Evolutionary conservation across 192 early-diverging fungal species (phyloP).

Genomic region (Coemansia aciculifera): DNA sequence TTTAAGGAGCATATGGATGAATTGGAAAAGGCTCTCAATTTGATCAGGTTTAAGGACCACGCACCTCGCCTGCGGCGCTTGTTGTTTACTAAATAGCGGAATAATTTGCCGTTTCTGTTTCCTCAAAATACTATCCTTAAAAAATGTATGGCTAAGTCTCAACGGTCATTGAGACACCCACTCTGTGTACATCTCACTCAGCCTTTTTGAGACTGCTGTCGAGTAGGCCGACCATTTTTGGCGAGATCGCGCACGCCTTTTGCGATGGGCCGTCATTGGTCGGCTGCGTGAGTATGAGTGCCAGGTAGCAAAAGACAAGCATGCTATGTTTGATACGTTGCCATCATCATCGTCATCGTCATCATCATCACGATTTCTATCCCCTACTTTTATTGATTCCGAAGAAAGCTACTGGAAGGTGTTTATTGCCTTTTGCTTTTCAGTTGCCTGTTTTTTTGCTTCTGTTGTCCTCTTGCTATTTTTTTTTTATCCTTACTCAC

Average conservation of each 20-base stretch:
- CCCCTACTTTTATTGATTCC: too few species aligned
- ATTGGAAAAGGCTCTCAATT: background rate
- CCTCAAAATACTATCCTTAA: background rate
- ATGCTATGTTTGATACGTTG: slow-evolving; percentile 2
- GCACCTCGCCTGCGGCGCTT: background rate
- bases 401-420: too few species aligned
- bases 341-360: slow-evolving; percentile 32
- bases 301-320: too few species aligned
- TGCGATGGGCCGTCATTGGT: slow-evolving; percentile 52
- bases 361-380: too few species aligned
- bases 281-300: background rate
- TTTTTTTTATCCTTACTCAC: too few species aligned
- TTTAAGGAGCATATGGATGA: background rate
- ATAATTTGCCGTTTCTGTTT: background rate
- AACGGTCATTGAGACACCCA: background rate
- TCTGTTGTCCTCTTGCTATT: too few species aligned
- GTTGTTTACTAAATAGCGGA: background rate
- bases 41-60: background rate
- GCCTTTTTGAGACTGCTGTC: slow-evolving; percentile 49
- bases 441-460: too few species aligned
- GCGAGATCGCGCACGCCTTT: slow-evolving; percentile 31
- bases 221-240: slow-evolving; percentile 39
- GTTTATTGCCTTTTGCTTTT: too few species aligned
- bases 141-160: background rate
- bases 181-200: slow-evolving; percentile 20